Percentiles rank a stretch among this genome's conserved stretches.
These are phyloP conservation scores for Calonectria pauciramosa DNA, from an alignment of 2,329 filamentous ascomycete species.

Conservation along the genomic window DNA sequence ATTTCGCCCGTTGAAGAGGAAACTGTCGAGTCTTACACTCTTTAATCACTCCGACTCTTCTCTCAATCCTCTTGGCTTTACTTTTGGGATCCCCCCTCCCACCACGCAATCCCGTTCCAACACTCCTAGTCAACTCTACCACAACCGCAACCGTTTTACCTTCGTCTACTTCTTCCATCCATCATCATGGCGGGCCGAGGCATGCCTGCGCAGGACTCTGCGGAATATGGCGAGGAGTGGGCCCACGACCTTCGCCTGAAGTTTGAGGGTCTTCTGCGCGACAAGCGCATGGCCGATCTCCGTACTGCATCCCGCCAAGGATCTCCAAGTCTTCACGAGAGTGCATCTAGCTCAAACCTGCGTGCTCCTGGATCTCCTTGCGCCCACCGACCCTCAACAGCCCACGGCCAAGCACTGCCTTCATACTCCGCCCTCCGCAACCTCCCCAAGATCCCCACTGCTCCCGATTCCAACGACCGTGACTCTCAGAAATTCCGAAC, in stretches of 20 bases:
- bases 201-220: slow-evolving; percentile 48
- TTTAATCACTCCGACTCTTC: slow-evolving; percentile 36
- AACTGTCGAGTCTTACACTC: slow-evolving; percentile 29
- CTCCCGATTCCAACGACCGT: slow-evolving; percentile 76
- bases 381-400: slow-evolving; percentile 62
- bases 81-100: slow-evolving; percentile 27
- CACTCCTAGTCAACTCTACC: slow-evolving; percentile 16
- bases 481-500: slow-evolving; percentile 83
- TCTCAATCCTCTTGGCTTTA: slow-evolving; percentile 24
- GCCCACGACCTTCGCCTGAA: slow-evolving; percentile 84
- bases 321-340: slow-evolving; percentile 67
- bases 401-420: slow-evolving; percentile 59
- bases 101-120: slow-evolving; percentile 11
- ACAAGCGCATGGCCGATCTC: slow-evolving; percentile 88
- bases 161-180: slow-evolving; percentile 7
- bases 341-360: slow-evolving; percentile 64
- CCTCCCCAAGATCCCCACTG: slow-evolving; percentile 74
- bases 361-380: slow-evolving; percentile 55
- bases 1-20: slow-evolving; percentile 25
- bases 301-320: slow-evolving; percentile 66
- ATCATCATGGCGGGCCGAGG: slow-evolving; percentile 56
- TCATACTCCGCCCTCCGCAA: slow-evolving; percentile 65
- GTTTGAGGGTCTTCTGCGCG: slow-evolving; percentile 89
- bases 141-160: not conserved
- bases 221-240: slow-evolving; percentile 77